Conservation (phyloP, 2,329 filamentous ascomycete species). For the Aspergillus vadensis region DNA sequence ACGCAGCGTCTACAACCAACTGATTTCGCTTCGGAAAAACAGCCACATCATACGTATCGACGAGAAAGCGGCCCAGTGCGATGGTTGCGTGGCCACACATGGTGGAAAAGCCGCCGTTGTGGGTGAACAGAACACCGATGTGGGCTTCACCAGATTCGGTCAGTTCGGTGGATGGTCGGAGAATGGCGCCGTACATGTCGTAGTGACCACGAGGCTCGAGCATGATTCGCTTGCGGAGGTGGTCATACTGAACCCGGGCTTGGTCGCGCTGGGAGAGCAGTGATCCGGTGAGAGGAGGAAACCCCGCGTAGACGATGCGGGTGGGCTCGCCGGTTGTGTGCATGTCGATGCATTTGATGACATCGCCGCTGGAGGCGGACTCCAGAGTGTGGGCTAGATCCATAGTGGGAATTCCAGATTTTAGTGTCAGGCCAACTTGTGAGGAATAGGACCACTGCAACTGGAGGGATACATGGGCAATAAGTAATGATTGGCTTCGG, state of each 20-base stretch:
- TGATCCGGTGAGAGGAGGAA: slow-evolving; percentile 43
- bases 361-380: not conserved
- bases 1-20: slow-evolving; percentile 30
- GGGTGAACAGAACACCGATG: slow-evolving; percentile 52
- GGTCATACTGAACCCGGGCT: slow-evolving; percentile 42
- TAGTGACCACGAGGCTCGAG: slow-evolving; percentile 53
- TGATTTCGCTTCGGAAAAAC: slow-evolving; percentile 44
- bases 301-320: slow-evolving; percentile 49
- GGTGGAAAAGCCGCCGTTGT: slow-evolving; percentile 53
- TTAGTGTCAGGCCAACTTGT: no score
- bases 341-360: slow-evolving; percentile 44
- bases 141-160: slow-evolving; percentile 44
- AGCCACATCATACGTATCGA: slow-evolving; percentile 43
- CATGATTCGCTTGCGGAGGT: slow-evolving; percentile 47
- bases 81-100: slow-evolving; percentile 58
- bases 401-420: slow-evolving; percentile 8
- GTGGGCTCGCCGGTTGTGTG: slow-evolving; percentile 56
- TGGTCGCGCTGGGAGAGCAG: slow-evolving; percentile 46
- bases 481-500: no score
- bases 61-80: slow-evolving; percentile 49
- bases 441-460: no score
- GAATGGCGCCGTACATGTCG: slow-evolving; percentile 57
- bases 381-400: slow-evolving; percentile 17
- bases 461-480: no score
- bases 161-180: slow-evolving; percentile 47